A percentile compares a stretch with the other conserved stretches of the same genome.
phyloP scores from a whole-genome alignment of 1,284 basidiomycete genomes.

The Sporisorium exsertum region DNA sequence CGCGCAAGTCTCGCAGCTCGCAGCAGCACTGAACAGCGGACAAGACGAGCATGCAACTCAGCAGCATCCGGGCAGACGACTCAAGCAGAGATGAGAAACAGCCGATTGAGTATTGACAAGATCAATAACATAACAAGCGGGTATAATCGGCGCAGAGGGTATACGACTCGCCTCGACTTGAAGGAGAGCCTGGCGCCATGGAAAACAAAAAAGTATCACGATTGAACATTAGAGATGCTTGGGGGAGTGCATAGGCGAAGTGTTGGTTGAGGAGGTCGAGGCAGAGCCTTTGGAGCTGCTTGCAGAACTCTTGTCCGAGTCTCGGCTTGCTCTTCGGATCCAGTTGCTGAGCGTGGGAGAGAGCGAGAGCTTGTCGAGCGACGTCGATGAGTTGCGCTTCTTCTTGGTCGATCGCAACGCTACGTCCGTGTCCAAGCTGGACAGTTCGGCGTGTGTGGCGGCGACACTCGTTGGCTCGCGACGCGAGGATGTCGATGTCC shows the following conservation, averaged over 20 bases:
- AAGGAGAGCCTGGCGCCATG: neutral
- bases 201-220: neutral
- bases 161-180: neutral
- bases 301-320: constrained; percentile 25
- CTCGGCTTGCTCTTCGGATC: constrained; percentile 30
- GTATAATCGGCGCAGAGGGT: constrained; percentile 5
- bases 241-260: constrained; percentile 13
- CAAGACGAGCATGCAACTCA: no score
- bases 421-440: constrained; percentile 5
- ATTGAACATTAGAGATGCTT: constrained; percentile 16
- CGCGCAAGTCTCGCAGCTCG: no score
- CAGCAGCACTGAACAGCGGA: no score
- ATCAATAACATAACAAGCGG: neutral
- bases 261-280: constrained; percentile 3
- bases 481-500: constrained; percentile 1
- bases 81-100: no score
- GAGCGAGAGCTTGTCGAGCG: constrained; percentile 20
- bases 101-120: neutral
- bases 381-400: constrained; percentile 23
- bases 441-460: constrained; percentile 12
- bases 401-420: constrained; percentile 19
- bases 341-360: constrained; percentile 32
- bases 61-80: no score
- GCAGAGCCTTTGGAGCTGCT: neutral
- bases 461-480: constrained; percentile 1